Percentiles rank a stretch among this genome's conserved stretches.
phyloP scores from a whole-genome alignment of 2,329 filamentous ascomycete species.

The Diaporthe vaccinii region DNA sequence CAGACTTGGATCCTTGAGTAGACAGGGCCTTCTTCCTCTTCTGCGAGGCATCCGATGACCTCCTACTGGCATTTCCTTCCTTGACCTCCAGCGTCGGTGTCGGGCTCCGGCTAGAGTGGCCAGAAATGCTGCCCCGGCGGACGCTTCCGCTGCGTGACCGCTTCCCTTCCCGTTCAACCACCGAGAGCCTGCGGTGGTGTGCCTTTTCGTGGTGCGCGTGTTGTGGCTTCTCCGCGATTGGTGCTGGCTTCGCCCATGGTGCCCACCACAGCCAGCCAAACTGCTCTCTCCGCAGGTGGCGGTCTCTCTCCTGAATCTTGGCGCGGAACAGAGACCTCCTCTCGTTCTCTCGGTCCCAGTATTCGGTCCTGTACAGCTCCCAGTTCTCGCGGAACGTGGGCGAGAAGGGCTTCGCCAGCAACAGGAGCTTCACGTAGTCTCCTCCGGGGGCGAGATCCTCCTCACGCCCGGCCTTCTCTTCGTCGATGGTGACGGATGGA shows the following conservation, averaged over 20 bases:
- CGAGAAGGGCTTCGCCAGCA: constrained; percentile 95
- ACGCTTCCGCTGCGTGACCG: constrained; percentile 65
- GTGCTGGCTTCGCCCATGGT: constrained; percentile 70
- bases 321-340: constrained; percentile 79
- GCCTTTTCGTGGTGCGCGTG: constrained; percentile 56
- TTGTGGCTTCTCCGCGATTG: constrained; percentile 48
- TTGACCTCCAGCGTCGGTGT: constrained; percentile 63
- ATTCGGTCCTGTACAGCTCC: constrained; percentile 94
- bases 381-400: constrained; percentile 96
- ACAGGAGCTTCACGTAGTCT: constrained; percentile 89
- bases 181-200: constrained; percentile 56
- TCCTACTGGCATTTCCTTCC: constrained; percentile 56
- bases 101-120: constrained; percentile 62
- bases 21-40: constrained; percentile 66
- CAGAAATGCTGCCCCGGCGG: constrained; percentile 63
- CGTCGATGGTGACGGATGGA: constrained; percentile 59
- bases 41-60: constrained; percentile 63
- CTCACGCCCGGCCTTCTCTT: constrained; percentile 79
- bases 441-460: constrained; percentile 93
- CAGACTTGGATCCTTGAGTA: constrained; percentile 44
- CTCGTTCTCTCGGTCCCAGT: constrained; percentile 98
- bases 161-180: constrained; percentile 61
- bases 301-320: constrained; percentile 78
- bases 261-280: constrained; percentile 90
- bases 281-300: constrained; percentile 75